A percentile compares a stretch with the other conserved stretches of the same genome.
Conservation (phyloP, 495 filamentous ascomycete species). For the Glarea lozoyensis region DNA sequence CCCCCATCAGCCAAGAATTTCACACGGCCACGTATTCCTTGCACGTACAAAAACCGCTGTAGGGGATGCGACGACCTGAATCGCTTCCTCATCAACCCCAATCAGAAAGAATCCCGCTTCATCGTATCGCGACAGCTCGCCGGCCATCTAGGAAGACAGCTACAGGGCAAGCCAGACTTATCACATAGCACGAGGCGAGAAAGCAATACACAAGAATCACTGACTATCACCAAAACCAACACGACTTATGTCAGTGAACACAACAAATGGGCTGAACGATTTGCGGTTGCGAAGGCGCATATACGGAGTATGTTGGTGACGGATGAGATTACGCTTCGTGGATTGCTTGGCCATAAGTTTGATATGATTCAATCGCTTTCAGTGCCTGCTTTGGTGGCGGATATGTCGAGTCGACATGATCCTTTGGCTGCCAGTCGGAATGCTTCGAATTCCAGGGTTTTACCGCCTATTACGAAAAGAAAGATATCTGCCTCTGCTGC, state of each 20-base stretch:
- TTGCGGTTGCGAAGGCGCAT: slow-evolving; percentile 1
- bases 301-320: neutral
- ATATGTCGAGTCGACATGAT: too few relatives aligned
- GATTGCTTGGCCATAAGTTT: slow-evolving; percentile 2
- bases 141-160: neutral
- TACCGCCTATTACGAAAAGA: slow-evolving; percentile 4
- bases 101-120: neutral
- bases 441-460: neutral
- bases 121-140: neutral
- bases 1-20: neutral
- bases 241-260: neutral
- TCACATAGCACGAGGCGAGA: neutral
- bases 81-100: slow-evolving; percentile 6
- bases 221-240: slow-evolving; percentile 6
- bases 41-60: too few relatives aligned
- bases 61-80: slow-evolving; percentile 10
- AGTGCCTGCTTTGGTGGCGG: neutral
- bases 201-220: slow-evolving; percentile 2
- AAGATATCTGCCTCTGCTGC: slow-evolving; percentile 3
- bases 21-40: neutral
- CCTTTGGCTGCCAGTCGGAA: neutral
- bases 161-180: neutral
- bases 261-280: neutral
- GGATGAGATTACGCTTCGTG: neutral
- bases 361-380: neutral